Evolutionary conservation across 169 alveolate species (phyloP), one percentile per base, ranked within the genome.

Genomic region (Plasmodium reichenowi): DNA sequence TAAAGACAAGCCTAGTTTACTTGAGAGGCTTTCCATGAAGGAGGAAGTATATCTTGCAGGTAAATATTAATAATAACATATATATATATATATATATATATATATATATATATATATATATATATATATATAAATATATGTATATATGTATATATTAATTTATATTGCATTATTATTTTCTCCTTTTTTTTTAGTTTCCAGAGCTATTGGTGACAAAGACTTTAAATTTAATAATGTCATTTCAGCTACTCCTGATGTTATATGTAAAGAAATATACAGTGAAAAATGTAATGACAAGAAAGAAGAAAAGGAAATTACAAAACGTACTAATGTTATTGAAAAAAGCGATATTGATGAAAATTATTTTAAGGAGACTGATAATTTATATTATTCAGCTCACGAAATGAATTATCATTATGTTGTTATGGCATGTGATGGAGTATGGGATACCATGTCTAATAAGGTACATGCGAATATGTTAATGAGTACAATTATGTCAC

Each of bases 391-490:
- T 43, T 70, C 91, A 8, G 17, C 86, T 10, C 86, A 83, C 0
- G 91, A 83, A 47, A 38, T 83, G 64, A 83, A 83, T 70, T 83
- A 83, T 50, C 91, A 68, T 59, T 83, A 68, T 70, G 91, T 83
- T 83, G 54, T 83, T 38, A 56, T 83, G 86, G 91, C 91, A 7
- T 83, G 91, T 68, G 91, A 83, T 70, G 91, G 91, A n/a, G 91
- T 83, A 10, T 83, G 91, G 91, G 91, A 83, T 9, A 83, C 74
- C 17, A 20, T 83, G 52, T 63, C 91, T 17, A 83, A 67, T 71
- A 67, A 83, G 74, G 91, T 83, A 70, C 12, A 43, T 12, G 26
- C 7, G 24, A 67, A 3, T 47, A 67, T 48, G 4, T 26, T n/a
- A 7, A 45, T 2, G 2, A 75, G 13, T 45, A 8, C 62, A 0